A percentile compares a stretch with the other conserved stretches of the same genome.
These are phyloP conservation scores for Plasmodium gonderi DNA, from an alignment of 169 alveolate species.

Conservation along the genomic window DNA sequence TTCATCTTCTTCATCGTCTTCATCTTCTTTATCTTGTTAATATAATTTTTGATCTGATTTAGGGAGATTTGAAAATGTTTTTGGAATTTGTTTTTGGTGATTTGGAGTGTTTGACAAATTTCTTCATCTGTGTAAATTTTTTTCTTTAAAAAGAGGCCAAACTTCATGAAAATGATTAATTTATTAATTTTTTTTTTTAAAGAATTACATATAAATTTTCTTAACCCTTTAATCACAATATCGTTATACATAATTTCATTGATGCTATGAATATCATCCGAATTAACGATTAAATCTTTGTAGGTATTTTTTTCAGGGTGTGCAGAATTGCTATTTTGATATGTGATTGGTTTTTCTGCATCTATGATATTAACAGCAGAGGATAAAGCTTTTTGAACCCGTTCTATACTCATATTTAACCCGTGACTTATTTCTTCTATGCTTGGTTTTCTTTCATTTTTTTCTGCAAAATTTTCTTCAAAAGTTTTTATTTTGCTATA, in stretches of 20 bases:
- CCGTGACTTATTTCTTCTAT: conserved; percentile 65
- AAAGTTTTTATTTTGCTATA: conserved; percentile 51
- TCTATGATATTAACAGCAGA: conserved; percentile 52
- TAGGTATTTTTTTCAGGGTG: conserved; percentile 70
- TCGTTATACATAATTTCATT: conserved; percentile 69
- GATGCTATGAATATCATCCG: conserved; percentile 73
- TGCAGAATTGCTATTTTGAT: conserved; percentile 41
- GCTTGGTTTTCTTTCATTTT: conserved; percentile 54
- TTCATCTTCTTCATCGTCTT: no score
- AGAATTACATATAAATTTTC: conserved; percentile 60
- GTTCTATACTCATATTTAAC: conserved; percentile 21
- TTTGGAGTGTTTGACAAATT: conserved; percentile 35
- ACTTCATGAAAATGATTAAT: conserved; percentile 71
- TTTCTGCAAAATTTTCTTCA: conserved; percentile 63
- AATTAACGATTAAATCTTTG: conserved; percentile 68
- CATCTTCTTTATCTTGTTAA: conserved; percentile 12
- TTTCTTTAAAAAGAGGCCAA: conserved; percentile 53
- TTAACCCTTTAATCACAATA: conserved; percentile 50
- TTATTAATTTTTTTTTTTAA: conserved; percentile 55
- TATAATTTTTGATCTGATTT: conserved; percentile 53
- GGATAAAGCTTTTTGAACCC: conserved; percentile 31
- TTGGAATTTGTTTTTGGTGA: conserved; percentile 38
- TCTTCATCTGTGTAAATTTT: conserved; percentile 54
- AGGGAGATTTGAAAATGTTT: conserved; percentile 38
- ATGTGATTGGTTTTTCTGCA: conserved; percentile 63